phyloP scores from a whole-genome alignment of 257 asterid genomes.

The Handroanthus guayacan region DNA sequence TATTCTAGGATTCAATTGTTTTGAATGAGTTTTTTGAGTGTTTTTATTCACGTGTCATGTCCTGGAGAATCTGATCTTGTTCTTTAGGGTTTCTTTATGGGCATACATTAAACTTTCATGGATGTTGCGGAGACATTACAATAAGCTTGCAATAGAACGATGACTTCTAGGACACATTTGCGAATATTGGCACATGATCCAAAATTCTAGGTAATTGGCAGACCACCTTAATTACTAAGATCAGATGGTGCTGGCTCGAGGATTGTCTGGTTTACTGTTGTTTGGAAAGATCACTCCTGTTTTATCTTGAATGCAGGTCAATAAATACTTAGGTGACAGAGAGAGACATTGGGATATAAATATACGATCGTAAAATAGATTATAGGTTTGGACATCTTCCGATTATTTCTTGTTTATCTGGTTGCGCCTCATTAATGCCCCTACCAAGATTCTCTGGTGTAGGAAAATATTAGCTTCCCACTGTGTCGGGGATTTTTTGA shows the following conservation, averaged over 20 bases:
- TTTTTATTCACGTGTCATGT: neutral
- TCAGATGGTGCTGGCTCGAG: conserved; percentile 9
- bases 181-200: neutral
- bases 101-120: neutral
- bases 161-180: neutral
- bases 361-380: neutral
- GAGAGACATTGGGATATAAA: neutral
- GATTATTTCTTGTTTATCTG: neutral
- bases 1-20: conserved; percentile 4
- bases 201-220: neutral
- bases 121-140: neutral
- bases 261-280: neutral
- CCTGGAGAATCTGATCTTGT: neutral
- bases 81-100: conserved; percentile 14
- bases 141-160: conserved; percentile 8
- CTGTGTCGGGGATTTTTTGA: neutral
- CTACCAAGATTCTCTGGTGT: neutral
- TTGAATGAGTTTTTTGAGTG: neutral
- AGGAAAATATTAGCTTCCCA: neutral
- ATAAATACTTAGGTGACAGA: conserved; percentile 2
- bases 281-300: neutral
- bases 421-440: neutral
- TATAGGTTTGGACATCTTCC: neutral
- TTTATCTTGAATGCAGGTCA: neutral
- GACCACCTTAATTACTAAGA: neutral